Conservation (phyloP, 768 basidiomycete genomes). For the Leucocoprinus leucothites region DNA sequence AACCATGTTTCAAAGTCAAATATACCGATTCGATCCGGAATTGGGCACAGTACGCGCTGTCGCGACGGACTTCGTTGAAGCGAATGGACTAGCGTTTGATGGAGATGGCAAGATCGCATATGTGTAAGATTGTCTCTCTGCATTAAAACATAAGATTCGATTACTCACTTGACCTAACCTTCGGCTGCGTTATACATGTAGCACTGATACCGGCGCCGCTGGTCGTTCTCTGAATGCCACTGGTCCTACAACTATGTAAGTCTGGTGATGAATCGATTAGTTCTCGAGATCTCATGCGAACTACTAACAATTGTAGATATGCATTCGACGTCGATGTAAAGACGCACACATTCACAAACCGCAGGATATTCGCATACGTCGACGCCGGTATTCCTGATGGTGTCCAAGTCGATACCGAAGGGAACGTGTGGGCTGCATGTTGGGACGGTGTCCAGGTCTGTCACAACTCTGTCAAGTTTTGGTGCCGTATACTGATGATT, state of each 20-base stretch:
- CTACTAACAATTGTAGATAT: slow-evolving; percentile 41
- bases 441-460: slow-evolving; percentile 65
- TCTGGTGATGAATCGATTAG: neutral
- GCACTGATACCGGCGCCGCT: slow-evolving; percentile 49
- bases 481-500: neutral
- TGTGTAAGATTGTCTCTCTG: slow-evolving; percentile 52
- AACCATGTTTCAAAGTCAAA: slow-evolving; percentile 60
- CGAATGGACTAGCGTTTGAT: slow-evolving; percentile 74
- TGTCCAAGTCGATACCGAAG: slow-evolving; percentile 56
- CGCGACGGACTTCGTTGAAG: slow-evolving; percentile 68
- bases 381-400: slow-evolving; percentile 71
- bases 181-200: slow-evolving; percentile 17
- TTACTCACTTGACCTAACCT: no score
- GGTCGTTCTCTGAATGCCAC: slow-evolving; percentile 37
- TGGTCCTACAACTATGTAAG: slow-evolving; percentile 68
- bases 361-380: slow-evolving; percentile 63
- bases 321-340: slow-evolving; percentile 62
- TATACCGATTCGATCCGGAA: slow-evolving; percentile 74
- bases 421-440: slow-evolving; percentile 65
- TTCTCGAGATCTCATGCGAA: no score
- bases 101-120: slow-evolving; percentile 62
- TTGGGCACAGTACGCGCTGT: slow-evolving; percentile 66
- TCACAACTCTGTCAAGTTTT: neutral
- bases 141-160: neutral
- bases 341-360: slow-evolving; percentile 50